Conservation (phyloP, 2,329 filamentous ascomycete genomes). For the Colletotrichum australisinense region DNA sequence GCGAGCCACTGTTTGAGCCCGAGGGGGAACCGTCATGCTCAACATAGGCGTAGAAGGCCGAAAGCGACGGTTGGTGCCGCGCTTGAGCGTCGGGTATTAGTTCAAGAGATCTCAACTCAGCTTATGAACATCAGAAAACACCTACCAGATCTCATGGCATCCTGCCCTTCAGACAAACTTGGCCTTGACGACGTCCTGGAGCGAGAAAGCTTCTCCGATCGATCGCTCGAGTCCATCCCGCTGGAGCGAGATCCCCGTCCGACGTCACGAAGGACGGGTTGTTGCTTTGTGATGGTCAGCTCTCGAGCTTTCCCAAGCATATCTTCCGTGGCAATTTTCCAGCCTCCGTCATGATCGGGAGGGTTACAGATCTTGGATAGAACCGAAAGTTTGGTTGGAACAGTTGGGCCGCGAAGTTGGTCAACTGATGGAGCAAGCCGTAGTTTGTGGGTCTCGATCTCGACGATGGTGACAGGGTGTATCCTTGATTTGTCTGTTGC, state of each 20-base stretch:
- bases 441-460: conserved; percentile 26
- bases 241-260: conserved; percentile 20
- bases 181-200: conserved; percentile 9
- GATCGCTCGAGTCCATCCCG: conserved; percentile 18
- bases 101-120: not conserved
- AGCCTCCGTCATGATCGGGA: conserved; percentile 12
- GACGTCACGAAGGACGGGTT: conserved; percentile 25
- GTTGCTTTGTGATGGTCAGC: conserved; percentile 30
- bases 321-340: not conserved
- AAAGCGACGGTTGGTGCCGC: conserved; percentile 18
- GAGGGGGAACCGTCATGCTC: not conserved
- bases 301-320: conserved; percentile 25
- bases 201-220: conserved; percentile 1
- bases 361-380: not conserved
- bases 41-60: conserved; percentile 28
- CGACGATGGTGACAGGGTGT: conserved; percentile 28
- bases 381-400: conserved; percentile 1
- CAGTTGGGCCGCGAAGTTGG: conserved; percentile 27
- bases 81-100: conserved; percentile 13
- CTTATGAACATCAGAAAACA: not conserved
- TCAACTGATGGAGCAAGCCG: conserved; percentile 27
- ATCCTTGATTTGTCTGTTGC: conserved; percentile 26
- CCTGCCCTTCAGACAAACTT: not conserved
- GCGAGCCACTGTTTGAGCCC: not conserved
- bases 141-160: conserved; percentile 7